A percentile compares a stretch with the other conserved stretches of the same genome.
These are phyloP conservation scores for Clonostachys rosea DNA, from an alignment of 2,329 filamentous ascomycete genomes.

Conservation along the genomic window DNA sequence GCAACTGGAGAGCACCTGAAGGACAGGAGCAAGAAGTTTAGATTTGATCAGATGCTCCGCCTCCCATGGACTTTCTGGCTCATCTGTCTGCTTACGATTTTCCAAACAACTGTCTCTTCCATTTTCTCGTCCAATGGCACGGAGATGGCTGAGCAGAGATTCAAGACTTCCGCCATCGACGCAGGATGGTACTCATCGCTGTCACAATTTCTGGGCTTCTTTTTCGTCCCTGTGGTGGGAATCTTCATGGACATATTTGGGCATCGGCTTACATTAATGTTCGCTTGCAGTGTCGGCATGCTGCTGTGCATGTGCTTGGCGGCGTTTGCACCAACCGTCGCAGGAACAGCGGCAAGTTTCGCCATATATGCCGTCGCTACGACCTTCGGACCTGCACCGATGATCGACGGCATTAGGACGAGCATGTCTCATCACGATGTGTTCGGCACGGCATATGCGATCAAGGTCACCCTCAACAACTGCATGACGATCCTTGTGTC, in stretches of 20 bases:
- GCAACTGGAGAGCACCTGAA: constrained; percentile 52
- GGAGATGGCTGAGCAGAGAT: constrained; percentile 49
- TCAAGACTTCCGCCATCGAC: constrained; percentile 37
- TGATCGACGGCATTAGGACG: constrained; percentile 48
- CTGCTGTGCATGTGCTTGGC: constrained; percentile 42
- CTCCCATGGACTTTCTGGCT: constrained; percentile 55
- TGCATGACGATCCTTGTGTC: constrained; percentile 46
- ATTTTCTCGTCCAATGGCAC: constrained; percentile 50
- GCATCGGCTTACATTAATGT: constrained; percentile 34
- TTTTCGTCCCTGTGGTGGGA: constrained; percentile 45
- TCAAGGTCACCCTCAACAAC: constrained; percentile 51
- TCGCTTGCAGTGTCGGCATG: constrained; percentile 39
- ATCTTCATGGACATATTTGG: constrained; percentile 46
- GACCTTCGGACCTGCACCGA: constrained; percentile 40
- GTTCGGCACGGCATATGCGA: constrained; percentile 44
- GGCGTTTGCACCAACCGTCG: constrained; percentile 33
- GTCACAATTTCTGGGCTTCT: constrained; percentile 44
- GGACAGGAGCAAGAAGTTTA: constrained; percentile 50
- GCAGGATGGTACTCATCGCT: constrained; percentile 49
- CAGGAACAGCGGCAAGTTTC: constrained; percentile 47
- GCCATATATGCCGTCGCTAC: constrained; percentile 44
- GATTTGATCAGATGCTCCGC: constrained; percentile 43
- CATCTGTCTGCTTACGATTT: constrained; percentile 39
- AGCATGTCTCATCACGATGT: constrained; percentile 45
- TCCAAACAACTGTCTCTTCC: constrained; percentile 44